Conservation (phyloP, 441 rosid genomes). For the Adansonia rubrostipa region DNA sequence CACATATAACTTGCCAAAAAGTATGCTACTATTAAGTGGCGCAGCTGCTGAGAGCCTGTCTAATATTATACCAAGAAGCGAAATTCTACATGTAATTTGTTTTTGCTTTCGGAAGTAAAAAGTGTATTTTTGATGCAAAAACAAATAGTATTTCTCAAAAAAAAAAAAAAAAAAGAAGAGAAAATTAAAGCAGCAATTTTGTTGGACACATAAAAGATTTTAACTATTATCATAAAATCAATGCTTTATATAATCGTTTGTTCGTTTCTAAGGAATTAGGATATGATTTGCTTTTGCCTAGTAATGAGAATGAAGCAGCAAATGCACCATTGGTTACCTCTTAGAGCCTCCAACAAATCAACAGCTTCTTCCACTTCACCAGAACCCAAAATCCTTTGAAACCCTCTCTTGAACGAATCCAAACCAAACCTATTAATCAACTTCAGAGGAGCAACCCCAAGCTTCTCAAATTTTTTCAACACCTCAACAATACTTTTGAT, state of each 20-base stretch:
- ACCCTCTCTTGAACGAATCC: conserved; percentile 55
- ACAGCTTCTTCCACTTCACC: conserved; percentile 58
- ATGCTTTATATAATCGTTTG: neutral
- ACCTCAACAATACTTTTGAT: conserved; percentile 51
- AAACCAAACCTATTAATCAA: conserved; percentile 49
- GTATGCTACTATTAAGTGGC: neutral
- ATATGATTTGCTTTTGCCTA: neutral
- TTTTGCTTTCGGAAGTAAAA: neutral
- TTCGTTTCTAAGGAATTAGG: neutral
- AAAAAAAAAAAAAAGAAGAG: no score
- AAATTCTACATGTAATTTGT: neutral
- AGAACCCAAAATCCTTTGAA: conserved; percentile 53
- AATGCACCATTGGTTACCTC: conserved; percentile 48
- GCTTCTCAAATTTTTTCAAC: conserved; percentile 54
- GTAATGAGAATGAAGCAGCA: neutral
- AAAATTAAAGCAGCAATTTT: neutral
- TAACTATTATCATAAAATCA: neutral
- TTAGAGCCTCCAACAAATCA: conserved; percentile 71
- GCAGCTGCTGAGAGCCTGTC: neutral
- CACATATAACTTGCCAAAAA: neutral
- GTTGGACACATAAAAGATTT: neutral
- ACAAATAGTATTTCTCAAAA: neutral
- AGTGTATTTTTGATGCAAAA: neutral
- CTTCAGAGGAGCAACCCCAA: conserved; percentile 63
- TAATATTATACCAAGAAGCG: neutral